Evolutionary conservation across 2,329 filamentous ascomycete species (phyloP), one percentile per base, ranked within the genome.

Genomic region (Myriangium duriaei): DNA sequence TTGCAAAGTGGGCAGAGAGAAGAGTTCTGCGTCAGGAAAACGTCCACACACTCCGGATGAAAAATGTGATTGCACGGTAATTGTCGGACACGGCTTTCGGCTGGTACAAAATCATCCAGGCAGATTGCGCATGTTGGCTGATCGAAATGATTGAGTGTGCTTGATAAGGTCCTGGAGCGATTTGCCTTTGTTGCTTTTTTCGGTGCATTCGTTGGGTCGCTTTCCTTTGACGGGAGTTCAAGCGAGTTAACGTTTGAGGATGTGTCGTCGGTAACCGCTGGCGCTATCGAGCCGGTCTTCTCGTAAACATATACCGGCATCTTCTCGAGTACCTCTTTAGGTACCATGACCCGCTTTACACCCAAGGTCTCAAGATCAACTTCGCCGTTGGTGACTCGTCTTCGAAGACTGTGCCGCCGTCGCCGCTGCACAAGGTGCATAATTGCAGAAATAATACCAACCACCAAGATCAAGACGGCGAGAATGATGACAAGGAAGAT

Each of bases 1-100:
- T 94, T 95, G 66, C 91, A 98, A 49, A 93, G 67, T 1, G 91
- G 88, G 52, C 91, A 98, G 2, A 95, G 68, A 12, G 83, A 92
- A 53, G 82, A 92, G 53, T 80, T 79, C 39, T 76, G 69, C 30
- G 71, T 68, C 10, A 96, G 66, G 50, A 91, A 94, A 14, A 78
- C 72, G 52, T 96, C 87, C 46, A 96, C 87, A 52, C 91, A 98
- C 46, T 82, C 79, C 0, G 83, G 80, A 48, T 98, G 88, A 58
- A 87, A 98, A 40, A 96, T 88, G 55, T 98, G 91, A 1, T 81
- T 77, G 50, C 91, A 98, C 0, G 84, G 76, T 2, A 96, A 67
- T 58, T 95, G 82, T 39, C 86, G 80, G 39, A 96, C 86, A 13
- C 76, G 72, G 0, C 82, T 80, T 12, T 68, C 61, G 26, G 74